A percentile compares a stretch with the other conserved stretches of the same genome.
Conservation (phyloP, 1,284 basidiomycete genomes). For the Heliocybe sulcata region DNA sequence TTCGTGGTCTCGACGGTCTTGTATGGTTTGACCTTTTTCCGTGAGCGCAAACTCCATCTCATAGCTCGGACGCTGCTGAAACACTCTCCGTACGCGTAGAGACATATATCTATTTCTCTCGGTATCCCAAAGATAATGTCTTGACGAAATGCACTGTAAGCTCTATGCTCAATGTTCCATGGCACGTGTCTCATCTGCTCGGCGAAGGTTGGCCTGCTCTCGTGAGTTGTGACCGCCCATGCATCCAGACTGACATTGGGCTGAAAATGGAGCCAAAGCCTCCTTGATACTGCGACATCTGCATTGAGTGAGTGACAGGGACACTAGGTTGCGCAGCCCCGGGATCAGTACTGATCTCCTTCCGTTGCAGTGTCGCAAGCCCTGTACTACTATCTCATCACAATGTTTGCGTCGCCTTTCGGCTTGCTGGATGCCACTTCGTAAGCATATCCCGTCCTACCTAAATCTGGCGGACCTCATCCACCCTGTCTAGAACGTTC, state of each 20-base stretch:
- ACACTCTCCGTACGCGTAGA: constrained; percentile 17
- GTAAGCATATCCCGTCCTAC: constrained; percentile 19
- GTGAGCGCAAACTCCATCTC: constrained; percentile 18
- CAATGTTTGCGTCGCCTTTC: constrained; percentile 23
- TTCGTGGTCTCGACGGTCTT: constrained; percentile 28
- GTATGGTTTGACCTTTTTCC: constrained; percentile 36
- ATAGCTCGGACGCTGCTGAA: not conserved
- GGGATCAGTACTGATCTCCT: not conserved
- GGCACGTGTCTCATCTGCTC: not conserved
- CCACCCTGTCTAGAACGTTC: constrained; percentile 21
- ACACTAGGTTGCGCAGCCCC: not conserved
- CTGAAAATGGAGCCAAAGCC: constrained; percentile 9
- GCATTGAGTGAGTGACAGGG: constrained; percentile 20
- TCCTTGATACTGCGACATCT: constrained; percentile 18
- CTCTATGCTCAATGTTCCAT: not conserved
- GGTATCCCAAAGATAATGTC: constrained; percentile 23
- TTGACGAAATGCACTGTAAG: constrained; percentile 23
- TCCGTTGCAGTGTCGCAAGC: constrained; percentile 6
- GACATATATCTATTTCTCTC: constrained; percentile 31
- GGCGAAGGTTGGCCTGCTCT: constrained; percentile 22
- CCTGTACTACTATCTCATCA: constrained; percentile 30
- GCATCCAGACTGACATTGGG: not conserved
- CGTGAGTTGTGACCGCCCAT: constrained; percentile 12
- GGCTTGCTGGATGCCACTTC: constrained; percentile 23
- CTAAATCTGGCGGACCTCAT: too few species aligned